These are phyloP conservation scores for Lachnellula cervina DNA, from an alignment of 2,329 filamentous ascomycete species.

Conservation along the genomic window DNA sequence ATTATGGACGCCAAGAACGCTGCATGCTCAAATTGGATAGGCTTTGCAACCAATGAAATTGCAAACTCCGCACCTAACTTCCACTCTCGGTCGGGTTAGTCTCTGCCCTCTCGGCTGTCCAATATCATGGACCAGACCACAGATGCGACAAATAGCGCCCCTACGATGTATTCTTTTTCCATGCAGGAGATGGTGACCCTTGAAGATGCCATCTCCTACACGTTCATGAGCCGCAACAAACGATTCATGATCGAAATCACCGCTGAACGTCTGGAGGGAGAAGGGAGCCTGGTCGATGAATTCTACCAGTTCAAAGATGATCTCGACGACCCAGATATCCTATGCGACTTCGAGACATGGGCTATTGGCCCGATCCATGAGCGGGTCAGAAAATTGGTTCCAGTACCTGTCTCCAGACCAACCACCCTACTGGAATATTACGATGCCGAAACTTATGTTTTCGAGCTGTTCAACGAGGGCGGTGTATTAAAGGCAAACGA, in stretches of 20 bases:
- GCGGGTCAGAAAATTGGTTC: conserved; percentile 2
- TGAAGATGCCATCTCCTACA: conserved; percentile 1
- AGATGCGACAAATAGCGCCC: neutral
- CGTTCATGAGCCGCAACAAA: conserved; percentile 2
- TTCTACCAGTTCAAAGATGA: neutral
- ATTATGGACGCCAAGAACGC: too few species aligned
- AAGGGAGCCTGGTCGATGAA: neutral
- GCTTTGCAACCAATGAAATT: neutral
- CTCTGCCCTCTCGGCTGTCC: too few species aligned
- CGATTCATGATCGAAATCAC: neutral
- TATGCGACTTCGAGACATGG: conserved; percentile 2
- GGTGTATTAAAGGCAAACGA: conserved; percentile 9
- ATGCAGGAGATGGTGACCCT: neutral
- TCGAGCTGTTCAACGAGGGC: conserved; percentile 10
- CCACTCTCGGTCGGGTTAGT: neutral
- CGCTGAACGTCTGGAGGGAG: conserved; percentile 1
- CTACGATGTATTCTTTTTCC: conserved; percentile 1
- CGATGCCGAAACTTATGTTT: conserved; percentile 10
- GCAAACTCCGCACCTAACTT: neutral
- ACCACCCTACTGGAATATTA: conserved; percentile 9
- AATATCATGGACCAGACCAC: conserved; percentile 1
- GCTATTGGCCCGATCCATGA: conserved; percentile 6
- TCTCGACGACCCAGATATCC: conserved; percentile 1
- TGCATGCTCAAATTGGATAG: too few species aligned
- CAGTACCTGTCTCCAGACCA: neutral